These are phyloP conservation scores for Chlorella sp. DNA, from an alignment of 139 green algal species.

Conservation along the genomic window DNA sequence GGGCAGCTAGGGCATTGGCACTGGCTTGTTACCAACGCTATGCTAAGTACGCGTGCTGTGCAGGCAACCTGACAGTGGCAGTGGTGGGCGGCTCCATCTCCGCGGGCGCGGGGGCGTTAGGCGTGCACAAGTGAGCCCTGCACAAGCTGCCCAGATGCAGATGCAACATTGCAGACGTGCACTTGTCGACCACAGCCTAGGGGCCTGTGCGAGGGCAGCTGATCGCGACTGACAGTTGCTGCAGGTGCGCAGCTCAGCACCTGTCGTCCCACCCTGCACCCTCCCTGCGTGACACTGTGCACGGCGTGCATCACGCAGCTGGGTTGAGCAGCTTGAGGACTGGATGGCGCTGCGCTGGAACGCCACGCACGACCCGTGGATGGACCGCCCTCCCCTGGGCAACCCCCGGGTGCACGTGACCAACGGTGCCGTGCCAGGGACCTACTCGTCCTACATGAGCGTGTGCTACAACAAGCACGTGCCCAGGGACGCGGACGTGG, in stretches of 20 bases:
- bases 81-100: conserved; percentile 17
- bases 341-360: neutral
- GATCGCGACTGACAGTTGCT: too few relatives aligned
- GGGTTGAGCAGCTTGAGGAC: conserved; percentile 3
- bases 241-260: too few relatives aligned
- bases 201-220: too few relatives aligned
- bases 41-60: neutral
- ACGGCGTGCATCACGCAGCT: neutral
- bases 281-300: too few relatives aligned
- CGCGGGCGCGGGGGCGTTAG: conserved; percentile 9
- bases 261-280: too few relatives aligned
- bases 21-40: too few relatives aligned
- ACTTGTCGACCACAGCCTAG: too few relatives aligned
- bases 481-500: conserved; percentile 18
- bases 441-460: conserved; percentile 8
- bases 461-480: conserved; percentile 31
- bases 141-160: too few relatives aligned
- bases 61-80: conserved; percentile 12
- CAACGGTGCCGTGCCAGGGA: conserved; percentile 30
- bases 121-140: too few relatives aligned
- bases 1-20: too few relatives aligned
- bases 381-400: neutral
- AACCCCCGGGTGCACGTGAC: neutral
- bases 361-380: neutral
- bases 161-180: too few relatives aligned